Evolutionary conservation across 805 yeast genomes (phyloP).

Genomic region (Suhomyces emberorum): DNA sequence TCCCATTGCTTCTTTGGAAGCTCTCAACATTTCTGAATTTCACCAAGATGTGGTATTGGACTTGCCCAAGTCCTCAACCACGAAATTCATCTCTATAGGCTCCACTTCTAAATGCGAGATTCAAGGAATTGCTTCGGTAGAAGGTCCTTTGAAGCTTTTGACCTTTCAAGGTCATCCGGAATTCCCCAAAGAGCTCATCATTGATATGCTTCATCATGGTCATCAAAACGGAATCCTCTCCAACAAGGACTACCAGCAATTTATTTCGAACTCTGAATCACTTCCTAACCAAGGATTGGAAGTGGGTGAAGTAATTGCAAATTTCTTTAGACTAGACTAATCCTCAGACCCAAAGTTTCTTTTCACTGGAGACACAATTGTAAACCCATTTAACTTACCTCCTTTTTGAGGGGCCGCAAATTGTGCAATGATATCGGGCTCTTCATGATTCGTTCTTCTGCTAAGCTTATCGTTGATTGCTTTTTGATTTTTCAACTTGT

Average conservation of each 20-base stretch:
- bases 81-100: constrained; percentile 44
- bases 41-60: constrained; percentile 40
- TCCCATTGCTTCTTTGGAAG: constrained; percentile 23
- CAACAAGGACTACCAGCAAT: not conserved
- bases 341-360: constrained; percentile 4
- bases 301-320: not conserved
- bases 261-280: not conserved
- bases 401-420: constrained; percentile 15
- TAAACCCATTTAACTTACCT: constrained; percentile 39
- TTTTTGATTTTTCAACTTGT: constrained; percentile 27
- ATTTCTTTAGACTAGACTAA: not conserved
- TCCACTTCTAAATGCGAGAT: constrained; percentile 50
- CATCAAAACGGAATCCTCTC: constrained; percentile 5
- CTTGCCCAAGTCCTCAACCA: constrained; percentile 33
- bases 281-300: not conserved
- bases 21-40: constrained; percentile 40
- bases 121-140: constrained; percentile 59
- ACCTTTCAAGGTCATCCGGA: constrained; percentile 94
- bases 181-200: constrained; percentile 42
- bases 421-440: not conserved
- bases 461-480: constrained; percentile 34
- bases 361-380: constrained; percentile 34
- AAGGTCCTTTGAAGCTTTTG: constrained; percentile 47
- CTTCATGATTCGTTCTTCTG: constrained; percentile 14
- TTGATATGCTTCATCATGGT: constrained; percentile 21